Base-by-base conservation (phyloP, 192 early-diverging fungal species). In the Backusella westeae region DNA sequence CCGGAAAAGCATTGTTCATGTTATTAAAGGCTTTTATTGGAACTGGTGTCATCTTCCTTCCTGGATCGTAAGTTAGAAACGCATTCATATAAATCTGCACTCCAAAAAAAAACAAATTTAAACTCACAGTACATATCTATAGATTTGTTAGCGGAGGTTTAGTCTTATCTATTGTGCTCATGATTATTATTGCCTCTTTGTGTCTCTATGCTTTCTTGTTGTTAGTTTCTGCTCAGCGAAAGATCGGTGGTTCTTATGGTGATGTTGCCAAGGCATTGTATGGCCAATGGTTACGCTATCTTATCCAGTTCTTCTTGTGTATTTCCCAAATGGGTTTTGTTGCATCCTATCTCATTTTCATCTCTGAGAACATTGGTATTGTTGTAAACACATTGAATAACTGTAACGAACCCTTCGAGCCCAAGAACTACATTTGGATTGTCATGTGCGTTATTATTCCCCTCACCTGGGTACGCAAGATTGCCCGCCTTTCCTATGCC, bases 281-380 rank as follows among this genome's bases (percentile, higher is more conserved):
- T 67, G 77, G 72, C 9, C 71, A 34, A 41, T 78, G 71, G 77
- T 35, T 74, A 38, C 71, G 72, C 4, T 78, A 73, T 32, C 17
- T 39, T 21, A 41, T 74, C 29, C 81, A 87, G 73, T 83, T 88
- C 41, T 86, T 89, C 34, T 84, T 92, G 21, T 85, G 85, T 39
- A 59, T 92, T 26, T 86, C 89, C 8, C 89, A 95, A 84, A 86
- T 93, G 69, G 95, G 95, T 2, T 96, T 96, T 82, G 91, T 91
- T 73, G 94, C 93, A 52, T 93, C 94, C 0, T 95, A 95, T 76
- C 87, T 92, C 69, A 95, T 97, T 49, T 97, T 97, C 80, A 88
- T 97, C 7, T 91, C 94, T 10, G 89, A 93, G 76, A 97, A 95
- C 76, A 82, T 96, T 66, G 86, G 87, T 26, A 89, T 93, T 42